Percentiles rank a stretch among this genome's conserved stretches.
Evolutionary conservation across 2,329 filamentous ascomycete species (phyloP).

Genomic region (Cladosporium sp.): DNA sequence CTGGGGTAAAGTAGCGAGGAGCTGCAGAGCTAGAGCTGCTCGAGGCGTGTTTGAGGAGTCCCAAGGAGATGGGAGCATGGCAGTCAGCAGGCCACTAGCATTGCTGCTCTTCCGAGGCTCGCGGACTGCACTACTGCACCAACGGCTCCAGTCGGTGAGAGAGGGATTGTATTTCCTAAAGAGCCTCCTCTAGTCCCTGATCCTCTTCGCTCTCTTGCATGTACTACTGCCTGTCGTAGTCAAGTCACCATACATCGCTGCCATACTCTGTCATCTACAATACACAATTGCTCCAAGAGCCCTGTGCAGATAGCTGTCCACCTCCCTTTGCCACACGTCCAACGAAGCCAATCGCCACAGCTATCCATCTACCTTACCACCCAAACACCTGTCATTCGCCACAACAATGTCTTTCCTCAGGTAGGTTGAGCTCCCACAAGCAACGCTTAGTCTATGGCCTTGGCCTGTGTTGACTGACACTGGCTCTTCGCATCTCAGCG

Average conservation of each 20-base stretch:
- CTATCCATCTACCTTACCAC: background rate
- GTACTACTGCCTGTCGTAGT: background rate
- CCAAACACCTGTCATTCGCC: background rate
- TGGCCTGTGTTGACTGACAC: too few species aligned
- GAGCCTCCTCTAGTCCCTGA: background rate
- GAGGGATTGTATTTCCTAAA: background rate
- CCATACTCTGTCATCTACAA: background rate
- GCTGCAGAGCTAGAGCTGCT: background rate
- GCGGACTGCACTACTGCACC: background rate
- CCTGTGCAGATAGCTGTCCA: too few species aligned
- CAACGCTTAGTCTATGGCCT: too few species aligned
- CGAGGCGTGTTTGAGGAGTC: background rate
- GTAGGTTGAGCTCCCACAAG: too few species aligned
- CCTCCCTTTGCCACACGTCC: too few species aligned
- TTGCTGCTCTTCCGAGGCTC: background rate
- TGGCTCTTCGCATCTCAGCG: slow-evolving; percentile 22
- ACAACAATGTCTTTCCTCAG: slow-evolving; percentile 12
- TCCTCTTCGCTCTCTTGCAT: background rate
- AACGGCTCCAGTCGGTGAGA: slow-evolving; percentile 5
- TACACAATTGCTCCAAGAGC: too few species aligned
- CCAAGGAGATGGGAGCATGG: background rate
- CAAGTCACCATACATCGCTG: background rate
- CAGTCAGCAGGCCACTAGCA: slow-evolving; percentile 7
- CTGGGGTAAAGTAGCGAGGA: background rate
- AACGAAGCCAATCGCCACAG: too few species aligned